Conservation (phyloP, 1,284 basidiomycete species). For the Trametes versicolor region DNA sequence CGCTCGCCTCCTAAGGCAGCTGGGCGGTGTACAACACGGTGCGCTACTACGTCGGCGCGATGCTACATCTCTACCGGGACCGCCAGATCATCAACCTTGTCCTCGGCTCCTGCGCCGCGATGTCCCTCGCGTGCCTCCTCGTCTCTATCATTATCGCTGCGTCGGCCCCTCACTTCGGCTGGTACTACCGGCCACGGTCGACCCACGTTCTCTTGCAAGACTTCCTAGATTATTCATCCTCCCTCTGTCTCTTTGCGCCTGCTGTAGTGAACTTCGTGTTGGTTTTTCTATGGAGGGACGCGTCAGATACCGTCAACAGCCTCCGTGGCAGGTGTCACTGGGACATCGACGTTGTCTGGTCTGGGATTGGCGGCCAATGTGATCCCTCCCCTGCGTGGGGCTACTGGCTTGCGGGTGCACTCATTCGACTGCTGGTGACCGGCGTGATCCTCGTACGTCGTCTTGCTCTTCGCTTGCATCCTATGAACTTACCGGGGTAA, state of each 20-base stretch:
- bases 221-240: conserved; percentile 54
- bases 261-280: conserved; percentile 64
- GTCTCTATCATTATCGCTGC: conserved; percentile 52
- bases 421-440: conserved; percentile 62
- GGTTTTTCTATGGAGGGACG: conserved; percentile 57
- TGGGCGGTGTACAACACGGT: conserved; percentile 70
- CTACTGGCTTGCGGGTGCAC: conserved; percentile 61
- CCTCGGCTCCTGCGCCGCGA: conserved; percentile 67
- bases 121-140: conserved; percentile 64
- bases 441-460: conserved; percentile 58
- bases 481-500: neutral
- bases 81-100: conserved; percentile 57
- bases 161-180: conserved; percentile 53
- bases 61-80: conserved; percentile 47
- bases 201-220: conserved; percentile 37
- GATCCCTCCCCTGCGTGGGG: conserved; percentile 49
- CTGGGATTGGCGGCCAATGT: conserved; percentile 47
- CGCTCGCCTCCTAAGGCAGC: conserved; percentile 46
- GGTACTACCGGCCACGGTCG: conserved; percentile 39
- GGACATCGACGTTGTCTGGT: conserved; percentile 75
- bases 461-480: neutral
- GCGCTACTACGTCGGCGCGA: conserved; percentile 70
- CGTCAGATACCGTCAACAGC: conserved; percentile 49
- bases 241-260: conserved; percentile 57
- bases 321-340: conserved; percentile 60